These are phyloP conservation scores for Thraustochytrium striatum DNA, from an alignment of 352 stramenopile species.

Conservation along the genomic window DNA sequence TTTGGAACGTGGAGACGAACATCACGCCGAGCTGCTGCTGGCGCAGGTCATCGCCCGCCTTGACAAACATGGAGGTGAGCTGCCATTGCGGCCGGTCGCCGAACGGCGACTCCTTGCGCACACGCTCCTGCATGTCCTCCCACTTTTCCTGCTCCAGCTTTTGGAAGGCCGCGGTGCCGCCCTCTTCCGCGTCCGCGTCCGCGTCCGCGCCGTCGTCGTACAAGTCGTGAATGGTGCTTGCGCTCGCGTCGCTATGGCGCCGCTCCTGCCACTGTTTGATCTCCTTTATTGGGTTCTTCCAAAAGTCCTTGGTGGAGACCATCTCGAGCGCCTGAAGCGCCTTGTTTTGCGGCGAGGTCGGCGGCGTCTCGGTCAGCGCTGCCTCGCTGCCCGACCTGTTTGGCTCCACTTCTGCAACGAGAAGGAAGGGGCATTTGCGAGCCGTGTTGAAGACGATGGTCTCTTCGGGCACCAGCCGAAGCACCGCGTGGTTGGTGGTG, in stretches of 20 bases:
- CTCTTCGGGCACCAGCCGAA: conserved; percentile 39
- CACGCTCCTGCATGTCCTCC: conserved; percentile 44
- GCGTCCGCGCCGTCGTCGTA: background rate
- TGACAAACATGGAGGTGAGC: conserved; percentile 81
- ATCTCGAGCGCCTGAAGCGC: conserved; percentile 42
- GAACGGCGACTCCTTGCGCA: conserved; percentile 39
- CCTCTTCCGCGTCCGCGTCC: background rate
- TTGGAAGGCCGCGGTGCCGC: background rate
- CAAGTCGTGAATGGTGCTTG: background rate
- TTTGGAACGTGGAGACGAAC: conserved; percentile 92
- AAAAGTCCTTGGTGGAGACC: conserved; percentile 43
- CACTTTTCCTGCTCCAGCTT: conserved; percentile 43
- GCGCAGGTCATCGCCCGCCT: conserved; percentile 96
- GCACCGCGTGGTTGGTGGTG: conserved; percentile 8
- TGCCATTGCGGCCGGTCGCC: conserved; percentile 44
- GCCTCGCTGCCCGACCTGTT: background rate
- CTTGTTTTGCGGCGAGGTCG: background rate
- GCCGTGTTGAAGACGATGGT: conserved; percentile 50
- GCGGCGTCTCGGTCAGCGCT: background rate
- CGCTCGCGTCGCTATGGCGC: background rate
- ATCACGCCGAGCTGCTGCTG: conserved; percentile 99
- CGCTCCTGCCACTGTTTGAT: conserved; percentile 24
- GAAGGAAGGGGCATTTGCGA: conserved; percentile 45
- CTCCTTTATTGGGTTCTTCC: conserved; percentile 41
- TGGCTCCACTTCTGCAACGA: conserved; percentile 43